Evolutionary conservation across 495 filamentous ascomycete species (phyloP), one percentile per base, ranked within the genome.

Genomic region (Schizothecium vesticola): DNA sequence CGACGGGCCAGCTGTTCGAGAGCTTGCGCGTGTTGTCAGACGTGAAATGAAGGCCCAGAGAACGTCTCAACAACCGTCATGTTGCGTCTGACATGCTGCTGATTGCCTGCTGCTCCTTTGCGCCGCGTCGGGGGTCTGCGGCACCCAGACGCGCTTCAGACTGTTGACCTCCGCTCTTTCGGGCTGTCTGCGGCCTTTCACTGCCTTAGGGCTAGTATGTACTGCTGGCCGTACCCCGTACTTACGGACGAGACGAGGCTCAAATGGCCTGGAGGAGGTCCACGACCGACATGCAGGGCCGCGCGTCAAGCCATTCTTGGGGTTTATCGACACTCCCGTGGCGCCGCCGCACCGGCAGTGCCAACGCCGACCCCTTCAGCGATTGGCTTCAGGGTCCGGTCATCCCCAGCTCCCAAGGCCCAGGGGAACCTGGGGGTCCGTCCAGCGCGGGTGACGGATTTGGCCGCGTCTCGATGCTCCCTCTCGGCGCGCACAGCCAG

Each of bases 241-340:
- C 56, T 23, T 24, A 64, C 43, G 33, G 23, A 12, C 64, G 28
- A 43, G 51, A 65, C 64, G 57, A 29, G 24, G n/a, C 24, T 55
- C 28, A n/a, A 64, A 13, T 56, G 31, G 7, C 36, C n/a, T 29
- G 28, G 59, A 23, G 29, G 21, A 26, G 19, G 22, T 23, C 21
- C n/a, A 9, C 25, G 67, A 64, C 33, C 31, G 57, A 62, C 25
- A 72, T 72, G 71, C 71, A 67, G 61, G 71, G 71, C 64, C 71
- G 71, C 71, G 71, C 71, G 71, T 66, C 71, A 57, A 23, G 58
- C 36, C 61, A 25, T 33, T 63, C 55, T 22, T 23, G 63, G 24
- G 31, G 36, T 16, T 12, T 21, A n/a, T 59, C 55, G 21, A 57
- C 51, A 21, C 24, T 64, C 67, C 61, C 26, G 33, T 16, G 67